Conservation (phyloP, 768 basidiomycete species). For the Ramaria sp. region DNA sequence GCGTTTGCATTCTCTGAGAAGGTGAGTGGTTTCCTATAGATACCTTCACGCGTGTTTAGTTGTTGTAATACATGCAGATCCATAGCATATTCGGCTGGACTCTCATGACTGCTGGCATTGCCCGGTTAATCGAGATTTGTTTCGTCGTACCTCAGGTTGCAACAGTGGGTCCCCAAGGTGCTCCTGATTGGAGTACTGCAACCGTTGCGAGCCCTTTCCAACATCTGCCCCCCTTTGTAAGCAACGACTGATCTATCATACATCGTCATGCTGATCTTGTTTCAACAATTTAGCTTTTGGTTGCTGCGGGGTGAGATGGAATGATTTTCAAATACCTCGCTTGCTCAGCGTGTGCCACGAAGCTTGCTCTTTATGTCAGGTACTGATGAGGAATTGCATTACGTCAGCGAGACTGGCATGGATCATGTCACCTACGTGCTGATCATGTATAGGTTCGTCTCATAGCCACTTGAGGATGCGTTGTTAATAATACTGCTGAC, state of each 20-base stretch:
- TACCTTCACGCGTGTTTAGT: not conserved
- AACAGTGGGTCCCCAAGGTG: slow-evolving; percentile 17
- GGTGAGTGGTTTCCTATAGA: slow-evolving; percentile 25
- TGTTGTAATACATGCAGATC: slow-evolving; percentile 34
- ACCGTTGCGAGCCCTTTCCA: slow-evolving; percentile 56
- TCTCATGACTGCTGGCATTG: slow-evolving; percentile 71
- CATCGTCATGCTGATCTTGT: not conserved
- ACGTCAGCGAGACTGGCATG: slow-evolving; percentile 60
- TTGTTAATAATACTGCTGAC: not conserved
- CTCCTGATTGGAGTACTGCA: not conserved
- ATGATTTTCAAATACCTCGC: not conserved
- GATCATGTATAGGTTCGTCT: slow-evolving; percentile 64
- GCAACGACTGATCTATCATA: slow-evolving; percentile 21
- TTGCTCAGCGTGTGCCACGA: not conserved
- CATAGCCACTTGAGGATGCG: not conserved
- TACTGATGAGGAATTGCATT: slow-evolving; percentile 81
- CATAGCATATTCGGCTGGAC: slow-evolving; percentile 80
- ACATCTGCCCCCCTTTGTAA: slow-evolving; percentile 81
- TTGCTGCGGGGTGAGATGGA: slow-evolving; percentile 52
- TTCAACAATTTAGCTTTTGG: slow-evolving; percentile 41
- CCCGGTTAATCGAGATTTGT: slow-evolving; percentile 77
- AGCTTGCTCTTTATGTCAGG: slow-evolving; percentile 86
- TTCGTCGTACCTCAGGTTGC: slow-evolving; percentile 43
- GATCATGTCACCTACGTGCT: slow-evolving; percentile 88
- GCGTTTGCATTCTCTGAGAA: slow-evolving; percentile 75